Conservation (phyloP, 495 filamentous ascomycete genomes). For the Poronia punctata region DNA sequence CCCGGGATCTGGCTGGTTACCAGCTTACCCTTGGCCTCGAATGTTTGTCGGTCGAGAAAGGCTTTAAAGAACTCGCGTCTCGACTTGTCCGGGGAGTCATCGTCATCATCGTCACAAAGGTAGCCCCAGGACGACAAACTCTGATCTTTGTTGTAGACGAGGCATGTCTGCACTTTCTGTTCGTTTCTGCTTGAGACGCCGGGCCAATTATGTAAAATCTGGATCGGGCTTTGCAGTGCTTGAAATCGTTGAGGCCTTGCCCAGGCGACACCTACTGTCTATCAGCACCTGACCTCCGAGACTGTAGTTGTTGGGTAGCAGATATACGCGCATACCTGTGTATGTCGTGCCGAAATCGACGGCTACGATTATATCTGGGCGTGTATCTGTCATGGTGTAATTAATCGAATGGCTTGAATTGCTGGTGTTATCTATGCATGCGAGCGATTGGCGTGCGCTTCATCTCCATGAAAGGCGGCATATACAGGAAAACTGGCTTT, state of each 20-base stretch:
- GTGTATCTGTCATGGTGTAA: too few relatives aligned
- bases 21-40: constrained; percentile 29
- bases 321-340: constrained; percentile 41
- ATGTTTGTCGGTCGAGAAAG: constrained; percentile 40
- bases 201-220: constrained; percentile 56
- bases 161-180: constrained; percentile 53
- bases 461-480: too few relatives aligned
- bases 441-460: too few relatives aligned
- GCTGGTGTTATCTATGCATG: too few relatives aligned
- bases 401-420: too few relatives aligned
- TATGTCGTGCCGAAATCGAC: constrained; percentile 59
- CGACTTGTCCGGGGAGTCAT: constrained; percentile 24
- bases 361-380: constrained; percentile 51
- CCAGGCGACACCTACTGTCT: constrained; percentile 11
- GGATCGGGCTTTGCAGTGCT: constrained; percentile 35
- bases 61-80: constrained; percentile 56
- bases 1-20: constrained; percentile 23
- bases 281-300: constrained; percentile 3
- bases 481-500: too few relatives aligned
- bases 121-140: constrained; percentile 50
- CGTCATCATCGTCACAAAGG: constrained; percentile 43
- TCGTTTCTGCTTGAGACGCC: constrained; percentile 43
- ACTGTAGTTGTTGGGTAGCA: neutral
- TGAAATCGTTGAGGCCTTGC: constrained; percentile 12
- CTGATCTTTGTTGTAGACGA: constrained; percentile 42